Percentiles rank a stretch among this genome's conserved stretches.
These are phyloP conservation scores for Chlorella ohadii DNA, from an alignment of 139 green algal genomes.

Conservation along the genomic window DNA sequence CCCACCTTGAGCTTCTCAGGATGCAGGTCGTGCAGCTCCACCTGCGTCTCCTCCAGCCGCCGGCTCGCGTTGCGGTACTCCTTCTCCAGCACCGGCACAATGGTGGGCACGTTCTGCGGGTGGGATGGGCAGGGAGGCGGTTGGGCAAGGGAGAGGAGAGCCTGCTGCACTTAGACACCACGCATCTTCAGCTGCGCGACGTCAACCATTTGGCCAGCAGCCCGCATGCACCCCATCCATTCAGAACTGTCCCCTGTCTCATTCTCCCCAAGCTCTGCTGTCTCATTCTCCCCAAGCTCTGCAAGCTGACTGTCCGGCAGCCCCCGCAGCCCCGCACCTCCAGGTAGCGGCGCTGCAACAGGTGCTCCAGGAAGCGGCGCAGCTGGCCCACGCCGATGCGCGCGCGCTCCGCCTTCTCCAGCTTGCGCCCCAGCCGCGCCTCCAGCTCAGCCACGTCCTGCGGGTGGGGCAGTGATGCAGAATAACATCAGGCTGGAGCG, in stretches of 20 bases:
- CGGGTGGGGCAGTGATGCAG: neutral
- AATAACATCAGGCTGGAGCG: neutral
- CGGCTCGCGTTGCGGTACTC: slow-evolving; percentile 76
- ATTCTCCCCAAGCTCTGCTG: too few species aligned
- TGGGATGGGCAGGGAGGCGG: too few species aligned
- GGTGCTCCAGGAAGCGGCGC: slow-evolving; percentile 89
- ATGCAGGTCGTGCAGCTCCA: slow-evolving; percentile 71
- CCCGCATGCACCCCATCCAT: too few species aligned
- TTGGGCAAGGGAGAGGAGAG: too few species aligned
- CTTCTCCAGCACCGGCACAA: slow-evolving; percentile 91
- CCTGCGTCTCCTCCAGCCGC: slow-evolving; percentile 65
- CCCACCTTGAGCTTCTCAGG: slow-evolving; percentile 69
- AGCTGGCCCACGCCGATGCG: slow-evolving; percentile 89
- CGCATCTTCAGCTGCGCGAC: too few species aligned
- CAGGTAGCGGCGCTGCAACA: slow-evolving; percentile 92
- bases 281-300: too few species aligned
- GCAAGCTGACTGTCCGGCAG: too few species aligned
- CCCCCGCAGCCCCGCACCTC: slow-evolving; percentile 53
- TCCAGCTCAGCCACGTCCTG: slow-evolving; percentile 80
- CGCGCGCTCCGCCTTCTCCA: slow-evolving; percentile 73
- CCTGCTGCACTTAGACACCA: too few species aligned
- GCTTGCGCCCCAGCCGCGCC: slow-evolving; percentile 62
- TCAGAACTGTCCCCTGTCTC: too few species aligned
- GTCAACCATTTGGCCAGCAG: too few species aligned
- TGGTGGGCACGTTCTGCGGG: slow-evolving; percentile 90